Percentiles rank a stretch among this genome's conserved stretches.
Evolutionary conservation across 441 rosid species (phyloP).

Genomic region (Eutrema salsugineum): DNA sequence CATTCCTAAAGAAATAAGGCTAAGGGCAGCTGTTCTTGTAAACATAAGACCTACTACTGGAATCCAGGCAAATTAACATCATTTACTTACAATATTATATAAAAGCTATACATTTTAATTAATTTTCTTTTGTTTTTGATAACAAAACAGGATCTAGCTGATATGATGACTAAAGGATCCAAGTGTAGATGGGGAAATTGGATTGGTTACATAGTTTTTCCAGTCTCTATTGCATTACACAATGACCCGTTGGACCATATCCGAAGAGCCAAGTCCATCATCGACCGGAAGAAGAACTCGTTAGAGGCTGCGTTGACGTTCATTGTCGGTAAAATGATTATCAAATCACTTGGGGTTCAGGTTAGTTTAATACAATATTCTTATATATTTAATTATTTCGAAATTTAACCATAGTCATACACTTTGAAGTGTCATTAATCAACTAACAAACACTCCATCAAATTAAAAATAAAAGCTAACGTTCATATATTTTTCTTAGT

Average conservation of each 20-base stretch:
- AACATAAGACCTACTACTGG: slow-evolving; percentile 55
- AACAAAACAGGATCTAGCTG: slow-evolving; percentile 37
- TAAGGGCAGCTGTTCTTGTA: slow-evolving; percentile 52
- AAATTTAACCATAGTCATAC: background rate
- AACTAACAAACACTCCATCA: background rate
- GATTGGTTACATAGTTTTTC: slow-evolving; percentile 58
- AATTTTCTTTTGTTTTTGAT: background rate
- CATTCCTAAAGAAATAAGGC: slow-evolving; percentile 37
- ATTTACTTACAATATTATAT: background rate
- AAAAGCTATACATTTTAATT: background rate
- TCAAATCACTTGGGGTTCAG: slow-evolving; percentile 45
- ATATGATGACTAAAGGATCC: slow-evolving; percentile 49
- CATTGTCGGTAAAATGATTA: slow-evolving; percentile 22
- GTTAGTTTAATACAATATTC: slow-evolving; percentile 24
- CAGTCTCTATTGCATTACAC: slow-evolving; percentile 40
- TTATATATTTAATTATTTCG: background rate
- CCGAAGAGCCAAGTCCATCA: slow-evolving; percentile 50
- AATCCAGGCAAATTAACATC: slow-evolving; percentile 44
- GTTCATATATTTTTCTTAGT: background rate
- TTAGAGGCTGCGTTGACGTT: slow-evolving; percentile 46
- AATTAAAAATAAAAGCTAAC: background rate
- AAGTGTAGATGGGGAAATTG: slow-evolving; percentile 63
- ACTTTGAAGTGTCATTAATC: background rate
- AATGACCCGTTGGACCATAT: slow-evolving; percentile 55
- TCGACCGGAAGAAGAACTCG: slow-evolving; percentile 64